Evolutionary conservation across 805 yeast species (phyloP).

Genomic region (Kurtzmaniella cleridarum): DNA sequence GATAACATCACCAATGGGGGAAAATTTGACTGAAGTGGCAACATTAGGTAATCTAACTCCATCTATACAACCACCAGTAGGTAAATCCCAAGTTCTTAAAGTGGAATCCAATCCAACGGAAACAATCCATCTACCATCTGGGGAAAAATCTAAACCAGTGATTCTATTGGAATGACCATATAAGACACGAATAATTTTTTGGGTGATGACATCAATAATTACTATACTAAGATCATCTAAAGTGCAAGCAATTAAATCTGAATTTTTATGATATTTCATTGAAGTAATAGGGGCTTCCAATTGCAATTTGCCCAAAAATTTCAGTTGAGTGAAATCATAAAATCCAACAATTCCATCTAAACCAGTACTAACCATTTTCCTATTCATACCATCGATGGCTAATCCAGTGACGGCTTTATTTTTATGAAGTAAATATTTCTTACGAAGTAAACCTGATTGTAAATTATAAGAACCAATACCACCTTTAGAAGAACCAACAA

Average conservation of each 20-base stretch:
- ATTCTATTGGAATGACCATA: slow-evolving; percentile 88
- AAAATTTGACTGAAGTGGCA: slow-evolving; percentile 74
- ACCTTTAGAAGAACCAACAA: slow-evolving; percentile 86
- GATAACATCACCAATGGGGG: slow-evolving; percentile 83
- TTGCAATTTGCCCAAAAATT: slow-evolving; percentile 58
- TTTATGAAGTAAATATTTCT: slow-evolving; percentile 63
- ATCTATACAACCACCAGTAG: slow-evolving; percentile 95
- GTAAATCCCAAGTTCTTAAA: slow-evolving; percentile 93
- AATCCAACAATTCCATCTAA: slow-evolving; percentile 87
- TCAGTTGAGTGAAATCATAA: slow-evolving; percentile 73
- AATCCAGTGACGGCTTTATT: slow-evolving; percentile 77
- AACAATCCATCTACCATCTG: slow-evolving; percentile 93
- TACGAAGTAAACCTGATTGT: slow-evolving; percentile 84
- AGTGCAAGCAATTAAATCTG: slow-evolving; percentile 81
- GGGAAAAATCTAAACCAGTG: slow-evolving; percentile 83
- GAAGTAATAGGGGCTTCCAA: slow-evolving; percentile 75
- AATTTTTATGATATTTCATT: slow-evolving; percentile 71
- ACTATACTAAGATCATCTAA: slow-evolving; percentile 83
- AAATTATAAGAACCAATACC: slow-evolving; percentile 80
- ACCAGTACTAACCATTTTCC: slow-evolving; percentile 80
- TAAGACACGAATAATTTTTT: slow-evolving; percentile 75
- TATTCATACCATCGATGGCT: slow-evolving; percentile 85
- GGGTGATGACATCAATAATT: slow-evolving; percentile 77
- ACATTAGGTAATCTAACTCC: slow-evolving; percentile 74
- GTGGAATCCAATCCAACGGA: slow-evolving; percentile 81